phyloP scores from a whole-genome alignment of 148 eudicot species.

The Nyssa sinensis region DNA sequence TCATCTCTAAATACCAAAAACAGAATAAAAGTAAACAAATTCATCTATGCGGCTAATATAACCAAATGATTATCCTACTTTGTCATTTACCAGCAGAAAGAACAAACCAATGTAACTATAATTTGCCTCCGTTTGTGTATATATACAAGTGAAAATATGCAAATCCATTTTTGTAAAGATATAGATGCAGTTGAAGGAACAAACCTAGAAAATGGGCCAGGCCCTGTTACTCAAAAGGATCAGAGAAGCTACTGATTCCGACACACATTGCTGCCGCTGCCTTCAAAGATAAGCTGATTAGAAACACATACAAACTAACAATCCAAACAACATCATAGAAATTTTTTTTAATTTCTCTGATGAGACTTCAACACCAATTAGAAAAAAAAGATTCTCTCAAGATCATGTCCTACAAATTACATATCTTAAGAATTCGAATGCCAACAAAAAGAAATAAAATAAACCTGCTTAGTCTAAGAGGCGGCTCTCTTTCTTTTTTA shows the following conservation, averaged over 20 bases:
- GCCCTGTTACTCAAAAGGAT: constrained; percentile 95
- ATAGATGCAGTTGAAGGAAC: not conserved
- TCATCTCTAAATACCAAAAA: too few relatives aligned
- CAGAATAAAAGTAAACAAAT: too few relatives aligned
- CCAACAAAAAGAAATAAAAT: not conserved
- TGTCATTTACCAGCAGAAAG: not conserved
- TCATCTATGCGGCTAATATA: not conserved
- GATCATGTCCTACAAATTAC: too few relatives aligned
- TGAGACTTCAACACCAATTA: not conserved
- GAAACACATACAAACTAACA: not conserved
- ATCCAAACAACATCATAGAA: not conserved
- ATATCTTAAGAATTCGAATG: not conserved
- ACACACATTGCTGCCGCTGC: constrained; percentile 97
- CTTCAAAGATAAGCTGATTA: constrained; percentile 29
- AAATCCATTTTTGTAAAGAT: too few relatives aligned
- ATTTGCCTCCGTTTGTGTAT: not conserved
- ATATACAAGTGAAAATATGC: too few relatives aligned
- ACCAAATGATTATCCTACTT: not conserved
- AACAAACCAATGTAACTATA: not conserved
- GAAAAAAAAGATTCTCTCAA: too few relatives aligned
- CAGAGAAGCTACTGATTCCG: constrained; percentile 89
- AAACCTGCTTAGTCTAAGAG: constrained; percentile 72
- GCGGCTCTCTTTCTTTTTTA: constrained; percentile 32
- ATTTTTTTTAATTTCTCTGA: too few relatives aligned
- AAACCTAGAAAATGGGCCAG: constrained; percentile 95